Conservation (phyloP, 495 filamentous ascomycete genomes). For the Podospora didyma region DNA sequence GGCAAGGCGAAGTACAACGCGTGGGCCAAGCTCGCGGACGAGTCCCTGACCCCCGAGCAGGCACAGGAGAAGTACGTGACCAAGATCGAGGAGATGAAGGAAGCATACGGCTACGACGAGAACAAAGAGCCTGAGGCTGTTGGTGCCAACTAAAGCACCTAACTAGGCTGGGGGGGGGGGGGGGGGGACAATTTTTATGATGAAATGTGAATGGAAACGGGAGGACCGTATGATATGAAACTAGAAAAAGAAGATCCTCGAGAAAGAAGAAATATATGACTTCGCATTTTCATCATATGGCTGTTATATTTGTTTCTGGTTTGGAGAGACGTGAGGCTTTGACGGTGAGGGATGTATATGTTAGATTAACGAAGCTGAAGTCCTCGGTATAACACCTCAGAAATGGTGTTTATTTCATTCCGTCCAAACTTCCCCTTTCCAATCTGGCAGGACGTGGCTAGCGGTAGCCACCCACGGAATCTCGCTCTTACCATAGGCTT, state of each 20-base stretch:
- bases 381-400: too few relatives aligned
- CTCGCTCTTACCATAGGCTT: constrained; percentile 58
- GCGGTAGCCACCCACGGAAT: constrained; percentile 76
- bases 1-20: constrained; percentile 73
- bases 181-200: neutral
- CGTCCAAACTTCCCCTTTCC: constrained; percentile 50
- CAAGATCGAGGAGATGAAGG: constrained; percentile 65
- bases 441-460: constrained; percentile 61
- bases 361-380: too few relatives aligned
- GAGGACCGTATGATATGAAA: neutral
- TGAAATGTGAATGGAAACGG: neutral
- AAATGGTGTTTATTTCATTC: neutral
- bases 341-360: too few relatives aligned
- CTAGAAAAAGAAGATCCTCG: too few relatives aligned
- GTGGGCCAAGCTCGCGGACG: constrained; percentile 63
- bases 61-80: constrained; percentile 75
- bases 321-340: too few relatives aligned
- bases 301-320: too few relatives aligned
- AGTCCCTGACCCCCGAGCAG: constrained; percentile 52
- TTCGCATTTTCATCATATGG: too few relatives aligned
- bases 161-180: neutral
- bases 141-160: constrained; percentile 18
- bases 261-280: too few relatives aligned
- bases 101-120: constrained; percentile 57
- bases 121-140: constrained; percentile 53